phyloP scores from a whole-genome alignment of 1,284 basidiomycete genomes.

The Rhizopogon parksii region DNA sequence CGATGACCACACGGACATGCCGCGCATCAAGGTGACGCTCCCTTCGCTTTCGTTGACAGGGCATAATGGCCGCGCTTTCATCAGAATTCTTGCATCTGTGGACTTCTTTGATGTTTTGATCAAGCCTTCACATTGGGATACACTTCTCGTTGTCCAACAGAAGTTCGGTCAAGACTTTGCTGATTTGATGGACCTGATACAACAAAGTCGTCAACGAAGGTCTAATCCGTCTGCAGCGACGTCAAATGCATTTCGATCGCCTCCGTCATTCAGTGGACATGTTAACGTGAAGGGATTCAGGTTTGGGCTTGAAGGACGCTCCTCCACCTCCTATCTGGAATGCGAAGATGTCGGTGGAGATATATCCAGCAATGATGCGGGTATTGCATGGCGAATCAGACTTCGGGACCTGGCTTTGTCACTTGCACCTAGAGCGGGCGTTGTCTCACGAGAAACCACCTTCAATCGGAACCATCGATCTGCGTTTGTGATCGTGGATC shows the following conservation, averaged over 20 bases:
- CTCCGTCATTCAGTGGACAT: constrained; percentile 38
- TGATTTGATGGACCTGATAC: constrained; percentile 62
- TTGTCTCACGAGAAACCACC: constrained; percentile 27
- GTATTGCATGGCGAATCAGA: constrained; percentile 51
- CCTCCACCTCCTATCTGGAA: constrained; percentile 68
- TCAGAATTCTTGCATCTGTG: constrained; percentile 55
- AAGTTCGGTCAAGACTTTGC: constrained; percentile 84
- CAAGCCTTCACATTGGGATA: constrained; percentile 77
- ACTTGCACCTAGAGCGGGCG: constrained; percentile 50
- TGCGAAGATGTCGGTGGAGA: constrained; percentile 66
- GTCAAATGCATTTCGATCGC: constrained; percentile 4
- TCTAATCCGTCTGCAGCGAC: constrained; percentile 17
- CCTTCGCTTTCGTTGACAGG: constrained; percentile 61
- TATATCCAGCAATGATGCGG: constrained; percentile 37
- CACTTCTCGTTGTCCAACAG: constrained; percentile 70
- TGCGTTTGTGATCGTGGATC: constrained; percentile 78
- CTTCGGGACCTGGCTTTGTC: constrained; percentile 70
- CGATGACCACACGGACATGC: constrained; percentile 31
- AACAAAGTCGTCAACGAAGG: constrained; percentile 46
- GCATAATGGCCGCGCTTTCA: constrained; percentile 37
- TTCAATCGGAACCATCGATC: constrained; percentile 62
- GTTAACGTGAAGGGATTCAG: constrained; percentile 73
- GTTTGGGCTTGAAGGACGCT: constrained; percentile 64
- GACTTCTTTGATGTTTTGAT: constrained; percentile 66
- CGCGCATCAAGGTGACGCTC: constrained; percentile 53